These are phyloP conservation scores for Dactylellina haptotyla DNA, from an alignment of 2,329 filamentous ascomycete species.

Conservation along the genomic window DNA sequence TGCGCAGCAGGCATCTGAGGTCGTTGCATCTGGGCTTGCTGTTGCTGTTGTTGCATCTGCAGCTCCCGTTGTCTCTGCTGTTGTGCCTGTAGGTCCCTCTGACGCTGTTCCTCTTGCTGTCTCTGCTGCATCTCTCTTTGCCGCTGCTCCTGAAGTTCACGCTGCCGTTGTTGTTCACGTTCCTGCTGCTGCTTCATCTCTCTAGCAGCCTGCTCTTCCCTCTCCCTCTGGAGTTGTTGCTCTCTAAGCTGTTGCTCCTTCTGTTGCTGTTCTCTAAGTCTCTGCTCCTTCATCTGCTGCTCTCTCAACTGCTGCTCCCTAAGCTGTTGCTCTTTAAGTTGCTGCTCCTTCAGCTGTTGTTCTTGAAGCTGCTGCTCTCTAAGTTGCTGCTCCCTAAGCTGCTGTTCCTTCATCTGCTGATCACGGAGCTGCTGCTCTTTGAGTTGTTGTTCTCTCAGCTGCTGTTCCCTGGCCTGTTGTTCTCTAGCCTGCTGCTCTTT, in stretches of 20 bases:
- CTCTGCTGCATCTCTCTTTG: constrained; percentile 48
- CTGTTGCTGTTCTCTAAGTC: constrained; percentile 27
- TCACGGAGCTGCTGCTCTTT: constrained; percentile 27
- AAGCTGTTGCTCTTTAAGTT: constrained; percentile 33
- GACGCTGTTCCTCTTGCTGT: constrained; percentile 50
- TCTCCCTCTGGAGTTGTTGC: constrained; percentile 33
- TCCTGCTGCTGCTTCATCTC: constrained; percentile 49
- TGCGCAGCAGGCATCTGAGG: constrained; percentile 50
- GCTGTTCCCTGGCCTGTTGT: constrained; percentile 31
- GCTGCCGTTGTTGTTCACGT: constrained; percentile 50
- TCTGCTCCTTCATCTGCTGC: constrained; percentile 31
- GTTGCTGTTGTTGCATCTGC: constrained; percentile 32
- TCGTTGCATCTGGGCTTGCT: constrained; percentile 51
- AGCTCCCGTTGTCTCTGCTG: constrained; percentile 38
- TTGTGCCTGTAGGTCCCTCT: constrained; percentile 41
- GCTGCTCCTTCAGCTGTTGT: constrained; percentile 41
- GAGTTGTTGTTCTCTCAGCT: constrained; percentile 21
- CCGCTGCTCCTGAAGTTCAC: constrained; percentile 48
- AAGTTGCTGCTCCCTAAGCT: constrained; percentile 22
- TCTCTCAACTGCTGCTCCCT: constrained; percentile 34
- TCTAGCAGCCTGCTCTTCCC: constrained; percentile 39
- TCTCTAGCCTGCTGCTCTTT: constrained; percentile 27
- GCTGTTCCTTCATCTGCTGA: constrained; percentile 35
- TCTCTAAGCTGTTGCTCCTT: constrained; percentile 33
- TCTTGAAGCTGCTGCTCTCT: constrained; percentile 37